phyloP scores from a whole-genome alignment of 2,329 filamentous ascomycete species.

The Stemphylium lycopersici region DNA sequence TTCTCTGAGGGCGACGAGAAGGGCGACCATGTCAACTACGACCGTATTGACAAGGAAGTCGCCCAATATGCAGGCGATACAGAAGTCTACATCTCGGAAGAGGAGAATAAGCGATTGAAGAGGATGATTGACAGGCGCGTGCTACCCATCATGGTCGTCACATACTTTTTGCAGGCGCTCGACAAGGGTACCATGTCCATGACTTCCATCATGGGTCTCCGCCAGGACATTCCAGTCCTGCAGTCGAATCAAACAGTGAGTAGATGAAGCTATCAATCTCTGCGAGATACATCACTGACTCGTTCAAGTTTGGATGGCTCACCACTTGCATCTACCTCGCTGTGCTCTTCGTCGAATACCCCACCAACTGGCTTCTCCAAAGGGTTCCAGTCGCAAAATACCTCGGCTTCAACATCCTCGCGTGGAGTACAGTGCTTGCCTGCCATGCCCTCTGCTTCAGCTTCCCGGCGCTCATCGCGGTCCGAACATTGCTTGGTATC shows the following conservation, averaged over 20 bases:
- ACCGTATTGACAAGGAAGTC: constrained; percentile 71
- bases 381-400: constrained; percentile 72
- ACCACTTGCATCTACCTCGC: constrained; percentile 77
- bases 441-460: constrained; percentile 66
- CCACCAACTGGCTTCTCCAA: constrained; percentile 69
- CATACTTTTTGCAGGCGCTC: constrained; percentile 72
- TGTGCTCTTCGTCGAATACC: constrained; percentile 73
- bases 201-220: constrained; percentile 67
- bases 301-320: constrained; percentile 68
- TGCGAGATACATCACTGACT: constrained; percentile 6
- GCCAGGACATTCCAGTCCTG: constrained; percentile 46
- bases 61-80: constrained; percentile 69
- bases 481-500: constrained; percentile 71
- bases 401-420: constrained; percentile 66
- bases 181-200: constrained; percentile 72
- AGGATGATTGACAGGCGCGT: constrained; percentile 71
- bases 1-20: constrained; percentile 54
- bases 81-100: constrained; percentile 62
- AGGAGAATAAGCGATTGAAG: constrained; percentile 67
- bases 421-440: constrained; percentile 67
- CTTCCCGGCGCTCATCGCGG: constrained; percentile 64
- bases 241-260: constrained; percentile 36
- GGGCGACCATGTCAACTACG: constrained; percentile 62
- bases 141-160: constrained; percentile 72
- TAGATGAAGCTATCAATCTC: constrained; percentile 1